Percentiles rank a stretch among this genome's conserved stretches.
These are phyloP conservation scores for Soucietia sequanensis DNA, from an alignment of 805 yeast genomes.

Conservation along the genomic window DNA sequence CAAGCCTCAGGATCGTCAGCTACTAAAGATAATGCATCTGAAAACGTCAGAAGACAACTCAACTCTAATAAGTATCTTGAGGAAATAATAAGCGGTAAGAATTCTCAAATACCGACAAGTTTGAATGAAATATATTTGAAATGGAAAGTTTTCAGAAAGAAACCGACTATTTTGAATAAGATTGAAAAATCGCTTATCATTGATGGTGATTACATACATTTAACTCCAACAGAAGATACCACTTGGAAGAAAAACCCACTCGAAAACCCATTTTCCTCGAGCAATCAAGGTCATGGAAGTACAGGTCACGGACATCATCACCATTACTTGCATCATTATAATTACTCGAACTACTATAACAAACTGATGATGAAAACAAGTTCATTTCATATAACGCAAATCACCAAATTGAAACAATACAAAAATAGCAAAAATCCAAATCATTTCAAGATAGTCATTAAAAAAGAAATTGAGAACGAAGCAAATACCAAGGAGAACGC, in stretches of 20 bases:
- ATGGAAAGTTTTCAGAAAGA: slow-evolving; percentile 86
- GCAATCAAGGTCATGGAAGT: slow-evolving; percentile 8
- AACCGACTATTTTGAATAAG: slow-evolving; percentile 75
- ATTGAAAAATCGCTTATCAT: slow-evolving; percentile 82
- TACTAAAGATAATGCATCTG: slow-evolving; percentile 3
- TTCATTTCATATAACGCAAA: slow-evolving; percentile 80
- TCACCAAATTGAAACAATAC: slow-evolving; percentile 72
- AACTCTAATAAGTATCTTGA: slow-evolving; percentile 25
- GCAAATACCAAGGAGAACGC: slow-evolving; percentile 44
- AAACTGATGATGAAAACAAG: slow-evolving; percentile 79
- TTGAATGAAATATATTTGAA: slow-evolving; percentile 66
- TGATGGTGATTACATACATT: slow-evolving; percentile 92
- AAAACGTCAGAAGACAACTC: slow-evolving; percentile 1
- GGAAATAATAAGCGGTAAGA: slow-evolving; percentile 27
- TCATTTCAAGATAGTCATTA: slow-evolving; percentile 77
- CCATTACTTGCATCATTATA: slow-evolving; percentile 37
- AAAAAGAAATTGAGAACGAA: slow-evolving; percentile 25
- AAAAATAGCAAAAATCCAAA: slow-evolving; percentile 59
- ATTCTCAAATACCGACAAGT: slow-evolving; percentile 30
- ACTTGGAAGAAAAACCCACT: slow-evolving; percentile 30
- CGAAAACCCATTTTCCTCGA: slow-evolving; percentile 31
- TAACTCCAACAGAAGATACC: slow-evolving; percentile 82
- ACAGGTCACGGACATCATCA: slow-evolving; percentile 27
- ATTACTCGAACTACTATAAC: slow-evolving; percentile 45
- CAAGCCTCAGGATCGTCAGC: slow-evolving; percentile 2